phyloP scores from a whole-genome alignment of 2,329 filamentous ascomycete species.

The Colletotrichum melonis region DNA sequence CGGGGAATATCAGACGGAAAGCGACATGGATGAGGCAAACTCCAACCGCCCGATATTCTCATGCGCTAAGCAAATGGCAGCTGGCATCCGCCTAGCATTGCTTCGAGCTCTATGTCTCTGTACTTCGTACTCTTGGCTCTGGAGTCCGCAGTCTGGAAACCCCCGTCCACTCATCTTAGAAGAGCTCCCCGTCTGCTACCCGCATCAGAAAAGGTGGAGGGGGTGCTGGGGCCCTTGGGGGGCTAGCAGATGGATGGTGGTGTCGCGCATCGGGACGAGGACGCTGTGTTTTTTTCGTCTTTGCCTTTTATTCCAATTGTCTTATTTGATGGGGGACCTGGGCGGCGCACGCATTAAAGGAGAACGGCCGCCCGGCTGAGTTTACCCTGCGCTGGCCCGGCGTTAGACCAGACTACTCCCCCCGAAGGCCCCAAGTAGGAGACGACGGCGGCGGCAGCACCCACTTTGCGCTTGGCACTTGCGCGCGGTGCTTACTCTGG shows the following conservation, averaged over 20 bases:
- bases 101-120: not conserved
- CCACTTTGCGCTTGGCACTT: constrained; percentile 6
- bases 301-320: not conserved
- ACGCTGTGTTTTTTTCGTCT: not conserved
- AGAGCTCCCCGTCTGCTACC: not conserved
- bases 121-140: not conserved
- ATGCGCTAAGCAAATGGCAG: not conserved
- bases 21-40: constrained; percentile 13
- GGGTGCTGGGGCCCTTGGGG: not conserved
- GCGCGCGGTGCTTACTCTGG: constrained; percentile 12
- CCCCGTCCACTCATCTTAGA: not conserved
- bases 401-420: constrained; percentile 16
- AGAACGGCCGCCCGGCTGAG: constrained; percentile 22
- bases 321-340: constrained; percentile 6
- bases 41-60: constrained; percentile 3
- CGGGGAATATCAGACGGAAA: not conserved
- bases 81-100: not conserved
- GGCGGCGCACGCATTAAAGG: constrained; percentile 19
- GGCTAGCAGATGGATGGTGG: constrained; percentile 3
- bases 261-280: constrained; percentile 18
- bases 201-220: not conserved
- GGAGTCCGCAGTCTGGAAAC: not conserved
- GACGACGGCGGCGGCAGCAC: constrained; percentile 27
- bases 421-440: not conserved
- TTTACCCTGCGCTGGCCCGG: constrained; percentile 21